Percentiles rank a stretch among this genome's conserved stretches.
Conservation (phyloP, 2,329 filamentous ascomycete genomes). For the Botrytis squamosa region DNA sequence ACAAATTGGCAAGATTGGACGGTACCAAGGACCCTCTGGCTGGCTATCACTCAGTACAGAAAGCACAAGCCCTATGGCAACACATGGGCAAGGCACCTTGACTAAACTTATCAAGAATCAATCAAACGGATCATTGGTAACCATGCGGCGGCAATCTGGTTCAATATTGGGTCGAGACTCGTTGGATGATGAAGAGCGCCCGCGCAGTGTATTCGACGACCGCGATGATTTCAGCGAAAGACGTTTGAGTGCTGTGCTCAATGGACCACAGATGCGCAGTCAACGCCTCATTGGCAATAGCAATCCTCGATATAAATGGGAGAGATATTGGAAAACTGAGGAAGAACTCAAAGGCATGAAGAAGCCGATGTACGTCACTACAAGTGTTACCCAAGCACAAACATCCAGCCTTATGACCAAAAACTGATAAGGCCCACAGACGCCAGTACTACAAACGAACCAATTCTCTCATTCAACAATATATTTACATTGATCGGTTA, state of each 20-base stretch:
- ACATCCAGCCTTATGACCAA: constrained; percentile 19
- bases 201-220: constrained; percentile 25
- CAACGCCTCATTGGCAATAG: constrained; percentile 85
- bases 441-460: constrained; percentile 85
- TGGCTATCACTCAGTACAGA: constrained; percentile 35
- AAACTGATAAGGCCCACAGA: constrained; percentile 42
- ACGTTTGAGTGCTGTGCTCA: constrained; percentile 57
- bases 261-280: constrained; percentile 72
- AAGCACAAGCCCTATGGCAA: constrained; percentile 35
- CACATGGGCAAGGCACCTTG: constrained; percentile 37
- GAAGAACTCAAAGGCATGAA: constrained; percentile 70
- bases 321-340: constrained; percentile 80
- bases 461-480: constrained; percentile 86
- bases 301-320: constrained; percentile 79
- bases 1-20: neutral
- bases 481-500: constrained; percentile 87
- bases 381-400: constrained; percentile 13
- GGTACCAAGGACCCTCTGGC: constrained; percentile 25
- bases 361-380: constrained; percentile 59
- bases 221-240: constrained; percentile 50
- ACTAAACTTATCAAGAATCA: constrained; percentile 35
- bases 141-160: constrained; percentile 27
- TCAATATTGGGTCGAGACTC: constrained; percentile 27
- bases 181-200: constrained; percentile 34
- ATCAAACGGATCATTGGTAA: constrained; percentile 34